A percentile compares a stretch with the other conserved stretches of the same genome.
These are phyloP conservation scores for Taiwanofungus camphoratus DNA, from an alignment of 1,284 basidiomycete species.

Conservation along the genomic window DNA sequence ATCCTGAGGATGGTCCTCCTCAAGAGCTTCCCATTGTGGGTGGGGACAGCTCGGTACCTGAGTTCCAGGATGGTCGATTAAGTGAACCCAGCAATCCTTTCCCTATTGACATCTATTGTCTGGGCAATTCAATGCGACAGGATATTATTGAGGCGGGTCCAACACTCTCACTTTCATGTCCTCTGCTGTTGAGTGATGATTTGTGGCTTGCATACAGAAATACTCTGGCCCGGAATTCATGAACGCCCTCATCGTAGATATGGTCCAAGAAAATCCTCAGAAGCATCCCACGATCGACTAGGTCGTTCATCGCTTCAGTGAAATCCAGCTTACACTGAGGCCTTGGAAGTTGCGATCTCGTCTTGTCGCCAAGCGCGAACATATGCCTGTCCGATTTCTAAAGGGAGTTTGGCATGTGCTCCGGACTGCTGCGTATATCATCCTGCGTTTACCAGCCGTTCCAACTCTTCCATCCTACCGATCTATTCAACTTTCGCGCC, in stretches of 20 bases:
- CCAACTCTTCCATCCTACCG: too few species aligned
- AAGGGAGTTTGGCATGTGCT: background rate
- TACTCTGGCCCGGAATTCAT: too few species aligned
- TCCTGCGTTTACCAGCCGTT: too few species aligned
- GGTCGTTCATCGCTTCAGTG: background rate
- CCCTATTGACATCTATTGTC: conserved; percentile 23
- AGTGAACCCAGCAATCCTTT: too few species aligned
- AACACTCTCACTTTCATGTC: too few species aligned
- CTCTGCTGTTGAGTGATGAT: too few species aligned
- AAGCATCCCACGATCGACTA: background rate
- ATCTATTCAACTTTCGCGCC: too few species aligned
- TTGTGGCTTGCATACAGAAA: too few species aligned
- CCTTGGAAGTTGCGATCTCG: background rate
- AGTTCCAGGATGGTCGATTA: conserved; percentile 20
- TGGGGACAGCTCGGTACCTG: conserved; percentile 23
- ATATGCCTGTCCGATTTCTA: background rate
- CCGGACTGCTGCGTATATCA: too few species aligned
- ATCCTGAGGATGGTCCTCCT: conserved; percentile 3
- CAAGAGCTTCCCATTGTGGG: conserved; percentile 12
- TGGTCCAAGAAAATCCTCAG: background rate
- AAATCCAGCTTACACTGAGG: background rate
- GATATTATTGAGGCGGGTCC: conserved; percentile 12
- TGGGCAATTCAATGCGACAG: conserved; percentile 28
- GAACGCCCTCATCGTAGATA: too few species aligned
- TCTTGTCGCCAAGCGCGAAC: background rate